A percentile compares a stretch with the other conserved stretches of the same genome.
These are phyloP conservation scores for Colletotrichum sp. DNA, from an alignment of 2,329 filamentous ascomycete genomes.

Conservation along the genomic window DNA sequence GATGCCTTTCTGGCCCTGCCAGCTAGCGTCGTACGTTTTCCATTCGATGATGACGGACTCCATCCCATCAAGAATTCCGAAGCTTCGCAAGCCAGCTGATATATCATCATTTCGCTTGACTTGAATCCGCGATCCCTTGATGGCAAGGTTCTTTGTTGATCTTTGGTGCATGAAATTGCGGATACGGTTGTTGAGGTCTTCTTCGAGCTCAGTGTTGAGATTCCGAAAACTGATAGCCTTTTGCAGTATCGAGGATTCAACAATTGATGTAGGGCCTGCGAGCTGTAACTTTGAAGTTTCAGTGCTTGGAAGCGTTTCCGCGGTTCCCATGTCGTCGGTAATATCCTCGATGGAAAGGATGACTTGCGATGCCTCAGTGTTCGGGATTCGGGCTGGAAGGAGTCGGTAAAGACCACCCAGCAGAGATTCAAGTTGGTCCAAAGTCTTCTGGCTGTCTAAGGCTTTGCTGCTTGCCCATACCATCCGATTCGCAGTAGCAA, in stretches of 20 bases:
- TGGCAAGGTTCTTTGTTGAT: neutral
- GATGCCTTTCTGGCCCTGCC: neutral
- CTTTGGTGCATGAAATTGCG: neutral
- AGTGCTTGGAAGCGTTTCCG: neutral
- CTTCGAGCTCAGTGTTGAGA: neutral
- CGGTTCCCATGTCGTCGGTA: neutral
- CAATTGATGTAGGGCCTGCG: accelerated
- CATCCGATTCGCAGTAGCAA: neutral
- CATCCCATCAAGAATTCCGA: neutral
- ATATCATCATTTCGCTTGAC: neutral
- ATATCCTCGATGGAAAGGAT: neutral
- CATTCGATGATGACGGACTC: neutral
- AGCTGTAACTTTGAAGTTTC: neutral
- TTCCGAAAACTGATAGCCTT: neutral
- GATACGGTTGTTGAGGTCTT: neutral
- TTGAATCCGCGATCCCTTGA: neutral
- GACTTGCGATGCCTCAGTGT: neutral
- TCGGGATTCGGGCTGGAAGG: neutral
- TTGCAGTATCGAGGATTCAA: neutral
- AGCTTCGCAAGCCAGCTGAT: neutral
- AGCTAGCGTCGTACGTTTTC: neutral
- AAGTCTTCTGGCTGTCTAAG: neutral
- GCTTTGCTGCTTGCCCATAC: neutral
- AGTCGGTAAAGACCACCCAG: neutral
- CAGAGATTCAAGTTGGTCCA: neutral